phyloP scores from a whole-genome alignment of 2,329 filamentous ascomycete species.

The Phyllosticta capitalensis region DNA sequence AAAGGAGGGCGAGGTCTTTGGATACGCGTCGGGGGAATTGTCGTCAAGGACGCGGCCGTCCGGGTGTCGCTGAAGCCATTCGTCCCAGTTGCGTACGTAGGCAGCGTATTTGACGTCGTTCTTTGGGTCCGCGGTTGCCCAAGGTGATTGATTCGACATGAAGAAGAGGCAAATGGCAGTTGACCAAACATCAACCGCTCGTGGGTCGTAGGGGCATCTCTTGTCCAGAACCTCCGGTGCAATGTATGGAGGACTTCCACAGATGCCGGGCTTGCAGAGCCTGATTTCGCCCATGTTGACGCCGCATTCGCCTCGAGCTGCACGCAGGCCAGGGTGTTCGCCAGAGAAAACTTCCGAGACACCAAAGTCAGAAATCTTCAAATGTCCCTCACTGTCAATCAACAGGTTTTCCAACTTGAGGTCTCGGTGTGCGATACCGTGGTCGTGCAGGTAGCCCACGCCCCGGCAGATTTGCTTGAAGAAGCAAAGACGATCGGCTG shows the following conservation, averaged over 20 bases:
- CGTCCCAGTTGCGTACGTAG: conserved; percentile 58
- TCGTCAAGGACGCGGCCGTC: conserved; percentile 44
- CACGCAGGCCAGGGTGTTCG: conserved; percentile 66
- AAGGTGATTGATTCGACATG: conserved; percentile 67
- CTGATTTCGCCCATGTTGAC: conserved; percentile 62
- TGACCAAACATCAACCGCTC: conserved; percentile 77
- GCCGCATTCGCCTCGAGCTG: conserved; percentile 64
- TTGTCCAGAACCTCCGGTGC: conserved; percentile 74
- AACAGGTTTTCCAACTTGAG: conserved; percentile 45
- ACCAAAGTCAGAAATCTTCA: conserved; percentile 90
- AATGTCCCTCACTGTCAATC: conserved; percentile 65
- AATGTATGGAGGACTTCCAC: conserved; percentile 78
- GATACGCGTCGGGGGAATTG: conserved; percentile 43
- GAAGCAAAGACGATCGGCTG: conserved; percentile 65
- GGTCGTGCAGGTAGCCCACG: conserved; percentile 68
- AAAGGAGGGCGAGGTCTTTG: conserved; percentile 57
- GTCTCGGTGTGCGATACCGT: conserved; percentile 83
- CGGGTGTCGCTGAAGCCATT: conserved; percentile 51
- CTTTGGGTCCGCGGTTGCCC: conserved; percentile 55
- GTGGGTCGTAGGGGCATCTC: conserved; percentile 58
- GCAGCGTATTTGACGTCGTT: conserved; percentile 49
- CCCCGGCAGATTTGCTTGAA: conserved; percentile 86
- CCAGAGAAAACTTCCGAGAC: conserved; percentile 80
- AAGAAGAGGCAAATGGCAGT: conserved; percentile 78
- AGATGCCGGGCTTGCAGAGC: conserved; percentile 68